These are phyloP conservation scores for Cicer yamashitae DNA, from an alignment of 306 rosid genomes.

Conservation along the genomic window DNA sequence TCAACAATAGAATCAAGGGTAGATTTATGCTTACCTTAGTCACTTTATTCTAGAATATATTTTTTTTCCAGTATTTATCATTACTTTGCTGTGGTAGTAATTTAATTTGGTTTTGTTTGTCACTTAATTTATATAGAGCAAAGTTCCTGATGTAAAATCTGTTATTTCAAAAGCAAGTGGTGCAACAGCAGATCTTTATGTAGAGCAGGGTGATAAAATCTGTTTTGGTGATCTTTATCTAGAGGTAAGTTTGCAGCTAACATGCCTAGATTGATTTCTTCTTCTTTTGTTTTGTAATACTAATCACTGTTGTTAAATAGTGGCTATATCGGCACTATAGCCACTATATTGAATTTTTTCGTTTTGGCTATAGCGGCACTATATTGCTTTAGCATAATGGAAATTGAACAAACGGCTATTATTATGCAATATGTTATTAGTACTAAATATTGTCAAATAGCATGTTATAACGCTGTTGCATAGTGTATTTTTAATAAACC, in stretches of 20 bases:
- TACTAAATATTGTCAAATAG: too few relatives aligned
- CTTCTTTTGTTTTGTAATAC: conserved; percentile 1
- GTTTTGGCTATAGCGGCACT: too few relatives aligned
- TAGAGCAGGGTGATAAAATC: conserved; percentile 69
- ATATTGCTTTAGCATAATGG: too few relatives aligned
- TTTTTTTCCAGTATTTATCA: not conserved
- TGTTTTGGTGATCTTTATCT: conserved; percentile 76
- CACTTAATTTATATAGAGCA: conserved; percentile 53
- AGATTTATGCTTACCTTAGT: not conserved
- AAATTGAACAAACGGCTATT: too few relatives aligned
- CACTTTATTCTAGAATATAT: not conserved
- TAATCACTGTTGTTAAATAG: too few relatives aligned
- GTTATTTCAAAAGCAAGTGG: conserved; percentile 87
- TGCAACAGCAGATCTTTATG: conserved; percentile 72
- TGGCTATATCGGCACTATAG: too few relatives aligned
- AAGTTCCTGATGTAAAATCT: conserved; percentile 77
- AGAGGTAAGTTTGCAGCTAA: conserved; percentile 61
- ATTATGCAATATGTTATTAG: too few relatives aligned
- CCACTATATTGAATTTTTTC: too few relatives aligned
- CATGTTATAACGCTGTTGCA: too few relatives aligned
- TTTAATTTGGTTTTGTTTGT: conserved; percentile 25
- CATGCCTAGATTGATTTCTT: conserved; percentile 9
- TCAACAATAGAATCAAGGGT: not conserved
- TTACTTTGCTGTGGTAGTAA: conserved; percentile 3
- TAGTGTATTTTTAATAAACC: too few relatives aligned